phyloP scores from a whole-genome alignment of 257 asterid species.

The Nicotiana undulata region DNA sequence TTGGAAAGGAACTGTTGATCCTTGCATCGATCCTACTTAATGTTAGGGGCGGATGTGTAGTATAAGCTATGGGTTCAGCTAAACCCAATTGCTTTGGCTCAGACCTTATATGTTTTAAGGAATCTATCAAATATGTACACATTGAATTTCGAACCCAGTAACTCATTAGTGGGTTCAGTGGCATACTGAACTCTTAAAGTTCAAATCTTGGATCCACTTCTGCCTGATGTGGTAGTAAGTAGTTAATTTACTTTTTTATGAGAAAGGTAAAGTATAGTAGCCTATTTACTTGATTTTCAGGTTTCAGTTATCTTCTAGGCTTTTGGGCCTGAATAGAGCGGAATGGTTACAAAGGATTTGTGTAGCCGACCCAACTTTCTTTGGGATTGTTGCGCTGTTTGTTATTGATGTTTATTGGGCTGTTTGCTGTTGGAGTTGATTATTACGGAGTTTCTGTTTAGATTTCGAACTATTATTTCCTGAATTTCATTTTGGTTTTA shows the following conservation, averaged over 20 bases:
- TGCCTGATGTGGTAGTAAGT: too few species aligned
- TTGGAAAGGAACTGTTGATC: not conserved
- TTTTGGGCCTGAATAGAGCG: not conserved
- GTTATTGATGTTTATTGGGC: not conserved
- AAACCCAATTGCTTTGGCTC: too few species aligned
- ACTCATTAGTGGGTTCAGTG: too few species aligned
- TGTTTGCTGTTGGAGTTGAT: not conserved
- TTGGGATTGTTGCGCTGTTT: not conserved
- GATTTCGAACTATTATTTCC: not conserved
- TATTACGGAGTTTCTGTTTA: not conserved
- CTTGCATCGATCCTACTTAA: not conserved
- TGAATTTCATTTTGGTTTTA: not conserved
- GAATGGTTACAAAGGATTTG: not conserved
- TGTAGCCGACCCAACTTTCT: not conserved
- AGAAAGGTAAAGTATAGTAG: not conserved
- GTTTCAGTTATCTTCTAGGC: not conserved
- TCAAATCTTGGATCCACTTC: too few species aligned
- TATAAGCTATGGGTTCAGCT: too few species aligned
- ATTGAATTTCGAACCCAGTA: too few species aligned
- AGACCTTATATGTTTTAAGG: too few species aligned
- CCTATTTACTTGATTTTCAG: not conserved
- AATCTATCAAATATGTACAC: too few species aligned
- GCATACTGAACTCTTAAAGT: too few species aligned
- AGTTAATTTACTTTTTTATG: too few species aligned
- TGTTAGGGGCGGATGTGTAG: too few species aligned